These are phyloP conservation scores for Trichothecium roseum DNA, from an alignment of 2,329 filamentous ascomycete genomes.

Conservation along the genomic window DNA sequence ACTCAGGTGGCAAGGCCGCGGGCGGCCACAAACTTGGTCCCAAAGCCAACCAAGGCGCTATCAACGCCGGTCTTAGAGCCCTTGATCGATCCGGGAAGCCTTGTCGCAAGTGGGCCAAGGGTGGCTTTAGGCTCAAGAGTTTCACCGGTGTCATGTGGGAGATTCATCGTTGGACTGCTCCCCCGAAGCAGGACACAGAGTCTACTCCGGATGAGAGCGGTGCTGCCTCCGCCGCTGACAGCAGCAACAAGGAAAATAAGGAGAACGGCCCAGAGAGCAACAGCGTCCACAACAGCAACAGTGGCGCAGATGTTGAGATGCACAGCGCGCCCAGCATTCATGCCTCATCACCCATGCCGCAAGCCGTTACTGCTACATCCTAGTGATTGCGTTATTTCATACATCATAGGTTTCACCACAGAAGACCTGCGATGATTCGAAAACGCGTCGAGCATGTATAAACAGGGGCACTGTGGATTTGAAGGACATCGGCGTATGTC, in stretches of 20 bases:
- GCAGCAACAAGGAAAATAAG: slow-evolving; percentile 52
- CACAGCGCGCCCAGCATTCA: slow-evolving; percentile 36
- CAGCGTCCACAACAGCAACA: slow-evolving; percentile 34
- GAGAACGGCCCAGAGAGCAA: slow-evolving; percentile 43
- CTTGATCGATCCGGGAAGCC: slow-evolving; percentile 88
- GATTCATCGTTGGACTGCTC: slow-evolving; percentile 72
- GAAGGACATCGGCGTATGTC: too few species aligned
- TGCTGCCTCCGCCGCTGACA: slow-evolving; percentile 32
- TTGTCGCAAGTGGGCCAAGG: slow-evolving; percentile 83
- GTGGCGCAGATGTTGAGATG: slow-evolving; percentile 40
- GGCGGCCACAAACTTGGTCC: slow-evolving; percentile 78
- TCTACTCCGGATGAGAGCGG: slow-evolving; percentile 35
- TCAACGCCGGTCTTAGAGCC: slow-evolving; percentile 90
- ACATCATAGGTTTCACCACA: too few species aligned
- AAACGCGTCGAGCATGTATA: too few species aligned
- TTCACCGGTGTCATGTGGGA: slow-evolving; percentile 85
- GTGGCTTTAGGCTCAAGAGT: slow-evolving; percentile 75
- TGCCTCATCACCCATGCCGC: slow-evolving; percentile 41
- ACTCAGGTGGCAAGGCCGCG: slow-evolving; percentile 38
- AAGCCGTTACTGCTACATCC: slow-evolving; percentile 35
- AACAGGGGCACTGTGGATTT: too few species aligned
- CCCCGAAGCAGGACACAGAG: slow-evolving; percentile 42
- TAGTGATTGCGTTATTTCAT: slow-evolving; percentile 7
- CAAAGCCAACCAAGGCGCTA: slow-evolving; percentile 93
- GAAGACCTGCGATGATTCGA: too few species aligned